Evolutionary conservation across 768 basidiomycete species (phyloP), one percentile per base, ranked within the genome.

Genomic region (Lanmaoa rubissima): DNA sequence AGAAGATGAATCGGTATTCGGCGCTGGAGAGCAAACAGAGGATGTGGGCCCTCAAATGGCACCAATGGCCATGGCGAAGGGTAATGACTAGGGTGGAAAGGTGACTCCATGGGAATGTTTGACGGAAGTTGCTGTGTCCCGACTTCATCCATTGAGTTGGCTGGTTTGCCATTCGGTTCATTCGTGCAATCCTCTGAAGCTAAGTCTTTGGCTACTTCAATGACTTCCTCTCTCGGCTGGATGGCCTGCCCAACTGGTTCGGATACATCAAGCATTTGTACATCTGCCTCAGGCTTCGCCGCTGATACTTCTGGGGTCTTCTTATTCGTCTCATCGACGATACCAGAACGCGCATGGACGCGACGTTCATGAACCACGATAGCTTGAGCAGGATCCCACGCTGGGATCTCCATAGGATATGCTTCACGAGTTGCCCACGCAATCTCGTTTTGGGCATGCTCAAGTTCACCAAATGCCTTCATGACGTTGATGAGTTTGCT

Each of bases 51-150:
- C 43, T 64, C 66, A 21, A 78, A 79, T 0, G 79, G 78, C 1
- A 65, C 57, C 9, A 74, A 56, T 2, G 78, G 76, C 75, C 79
- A 78, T 16, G 75, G 73, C 4, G 64, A 59, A 5, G 76, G 75
- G 53, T 78, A 79, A 40, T 71, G 67, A 7, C 60, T 53, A 3
- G 64, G 59, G 51, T 73, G 58, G 48, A 75, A 78, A 4, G 63
- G 57, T 10, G 58, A 65, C n/a, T 51, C 62, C 2, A 50, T 3
- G 16, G 53, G 34, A 13, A 50, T 24, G 21, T 32, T 31, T 17
- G 35, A 31, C 2, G 21, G 21, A 13, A 6, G n/a, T 21, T 14
- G 35, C 13, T 44, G 51, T 1, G 31, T 14, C 35, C 11, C 1
- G n/a, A 16, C 16, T n/a, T 24, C 9, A 16, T 35, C 24, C 24